phyloP scores from a whole-genome alignment of 345 rosid genomes.

The Eucalyptus globulus region DNA sequence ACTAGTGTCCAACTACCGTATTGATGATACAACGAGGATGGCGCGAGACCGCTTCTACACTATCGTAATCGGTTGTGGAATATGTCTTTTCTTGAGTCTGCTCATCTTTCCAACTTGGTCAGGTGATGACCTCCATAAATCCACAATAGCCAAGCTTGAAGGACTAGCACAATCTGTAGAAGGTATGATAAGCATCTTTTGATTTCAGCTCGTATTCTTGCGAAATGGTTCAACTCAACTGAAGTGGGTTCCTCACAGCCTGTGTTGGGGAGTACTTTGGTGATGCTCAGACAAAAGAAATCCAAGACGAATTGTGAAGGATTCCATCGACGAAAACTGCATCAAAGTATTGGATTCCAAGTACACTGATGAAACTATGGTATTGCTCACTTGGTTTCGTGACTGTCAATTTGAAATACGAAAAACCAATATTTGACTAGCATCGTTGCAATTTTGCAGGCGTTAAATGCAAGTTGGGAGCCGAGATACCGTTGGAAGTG shows the following conservation, averaged over 20 bases:
- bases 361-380: constrained; percentile 55
- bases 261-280: constrained; percentile 57
- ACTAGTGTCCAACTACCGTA: constrained; percentile 65
- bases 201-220: background rate
- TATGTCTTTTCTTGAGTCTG: constrained; percentile 65
- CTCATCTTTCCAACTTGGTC: constrained; percentile 76
- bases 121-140: constrained; percentile 68
- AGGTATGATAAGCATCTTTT: constrained; percentile 17
- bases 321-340: constrained; percentile 47
- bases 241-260: constrained; percentile 17
- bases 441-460: constrained; percentile 12
- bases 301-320: constrained; percentile 15
- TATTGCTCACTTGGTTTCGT: background rate
- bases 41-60: constrained; percentile 57
- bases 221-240: background rate
- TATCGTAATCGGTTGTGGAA: constrained; percentile 59
- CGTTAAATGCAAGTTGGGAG: constrained; percentile 71
- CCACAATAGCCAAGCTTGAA: constrained; percentile 56
- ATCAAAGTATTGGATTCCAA: constrained; percentile 63
- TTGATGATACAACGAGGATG: constrained; percentile 36
- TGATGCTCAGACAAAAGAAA: constrained; percentile 1
- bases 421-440: background rate
- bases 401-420: background rate
- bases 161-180: constrained; percentile 60
- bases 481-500: constrained; percentile 50